Percentiles rank a stretch among this genome's conserved stretches.
phyloP scores from a whole-genome alignment of 306 rosid genomes.

The Albizia julibrissin region DNA sequence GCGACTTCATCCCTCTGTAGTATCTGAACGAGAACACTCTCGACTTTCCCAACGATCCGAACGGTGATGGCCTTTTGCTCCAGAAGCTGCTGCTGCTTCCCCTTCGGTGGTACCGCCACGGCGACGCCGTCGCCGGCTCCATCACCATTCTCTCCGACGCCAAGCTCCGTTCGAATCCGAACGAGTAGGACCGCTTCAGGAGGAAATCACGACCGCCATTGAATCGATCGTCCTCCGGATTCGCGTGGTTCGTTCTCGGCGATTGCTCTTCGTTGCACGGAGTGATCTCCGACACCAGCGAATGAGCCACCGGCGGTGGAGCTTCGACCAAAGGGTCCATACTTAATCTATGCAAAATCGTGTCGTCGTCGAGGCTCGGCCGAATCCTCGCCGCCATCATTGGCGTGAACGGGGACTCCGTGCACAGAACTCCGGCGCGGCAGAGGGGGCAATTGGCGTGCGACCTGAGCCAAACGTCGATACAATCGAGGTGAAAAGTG shows the following conservation, averaged over 20 bases:
- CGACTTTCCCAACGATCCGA: constrained; percentile 70
- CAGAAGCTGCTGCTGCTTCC: constrained; percentile 57
- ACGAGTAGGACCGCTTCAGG: constrained; percentile 80
- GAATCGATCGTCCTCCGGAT: constrained; percentile 51
- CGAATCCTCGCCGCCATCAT: constrained; percentile 87
- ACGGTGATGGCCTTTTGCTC: constrained; percentile 85
- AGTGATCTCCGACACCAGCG: constrained; percentile 59
- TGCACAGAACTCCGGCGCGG: constrained; percentile 78
- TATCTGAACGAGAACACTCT: constrained; percentile 79
- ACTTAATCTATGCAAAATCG: constrained; percentile 49
- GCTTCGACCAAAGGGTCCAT: constrained; percentile 54
- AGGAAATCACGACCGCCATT: constrained; percentile 61
- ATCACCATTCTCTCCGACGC: constrained; percentile 75
- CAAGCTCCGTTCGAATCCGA: constrained; percentile 79
- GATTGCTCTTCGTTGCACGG: constrained; percentile 66
- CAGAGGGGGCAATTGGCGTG: constrained; percentile 98
- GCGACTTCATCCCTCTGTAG: constrained; percentile 88
- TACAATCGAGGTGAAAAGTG: constrained; percentile 87
- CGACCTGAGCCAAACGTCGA: constrained; percentile 90
- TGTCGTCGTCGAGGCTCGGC: constrained; percentile 74
- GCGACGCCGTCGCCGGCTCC: constrained; percentile 76
- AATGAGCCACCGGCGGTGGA: not conserved
- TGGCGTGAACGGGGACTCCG: constrained; percentile 82
- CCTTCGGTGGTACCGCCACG: constrained; percentile 75
- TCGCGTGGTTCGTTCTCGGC: constrained; percentile 36